These are phyloP conservation scores for Saccharum hybrid DNA, from an alignment of 202 grass and related monocot species.

Conservation along the genomic window DNA sequence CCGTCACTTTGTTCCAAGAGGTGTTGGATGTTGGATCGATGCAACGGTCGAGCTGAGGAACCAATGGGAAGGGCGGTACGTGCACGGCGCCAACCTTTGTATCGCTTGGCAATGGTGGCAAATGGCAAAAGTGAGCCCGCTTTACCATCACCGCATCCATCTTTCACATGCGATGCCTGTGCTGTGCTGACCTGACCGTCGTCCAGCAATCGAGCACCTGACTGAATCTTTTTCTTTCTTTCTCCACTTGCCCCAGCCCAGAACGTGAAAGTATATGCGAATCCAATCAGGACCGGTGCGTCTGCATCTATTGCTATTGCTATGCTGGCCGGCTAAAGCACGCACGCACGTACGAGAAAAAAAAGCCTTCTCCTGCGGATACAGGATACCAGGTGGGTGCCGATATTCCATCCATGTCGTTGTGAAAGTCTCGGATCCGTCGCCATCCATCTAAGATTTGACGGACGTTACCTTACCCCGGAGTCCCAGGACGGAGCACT, in stretches of 20 bases:
- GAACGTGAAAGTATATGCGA: background rate
- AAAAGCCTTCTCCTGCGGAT: too few species aligned
- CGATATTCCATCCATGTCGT: background rate
- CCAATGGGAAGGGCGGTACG: slow-evolving; percentile 20
- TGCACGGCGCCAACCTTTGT: background rate
- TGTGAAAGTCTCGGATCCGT: background rate
- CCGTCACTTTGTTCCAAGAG: background rate
- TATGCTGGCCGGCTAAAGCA: too few species aligned
- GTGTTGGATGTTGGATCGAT: background rate
- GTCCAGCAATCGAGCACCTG: slow-evolving; percentile 16
- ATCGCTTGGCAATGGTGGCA: too few species aligned
- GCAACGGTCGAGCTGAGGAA: background rate
- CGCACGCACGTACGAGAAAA: slow-evolving; percentile 23
- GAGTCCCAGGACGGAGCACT: background rate
- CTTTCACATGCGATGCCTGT: background rate
- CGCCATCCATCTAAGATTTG: slow-evolving; percentile 7
- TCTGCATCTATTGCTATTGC: too few species aligned
- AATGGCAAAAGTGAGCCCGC: slow-evolving; percentile 23
- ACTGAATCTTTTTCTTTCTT: slow-evolving; percentile 34
- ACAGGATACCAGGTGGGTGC: background rate
- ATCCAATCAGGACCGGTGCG: too few species aligned
- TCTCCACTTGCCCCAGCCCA: background rate
- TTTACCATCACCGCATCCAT: slow-evolving; percentile 23
- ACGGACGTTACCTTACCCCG: background rate
- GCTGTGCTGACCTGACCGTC: background rate